Percentiles rank a stretch among this genome's conserved stretches.
phyloP scores from a whole-genome alignment of 2,329 filamentous ascomycete genomes.

The Ophiostoma ulmi region DNA sequence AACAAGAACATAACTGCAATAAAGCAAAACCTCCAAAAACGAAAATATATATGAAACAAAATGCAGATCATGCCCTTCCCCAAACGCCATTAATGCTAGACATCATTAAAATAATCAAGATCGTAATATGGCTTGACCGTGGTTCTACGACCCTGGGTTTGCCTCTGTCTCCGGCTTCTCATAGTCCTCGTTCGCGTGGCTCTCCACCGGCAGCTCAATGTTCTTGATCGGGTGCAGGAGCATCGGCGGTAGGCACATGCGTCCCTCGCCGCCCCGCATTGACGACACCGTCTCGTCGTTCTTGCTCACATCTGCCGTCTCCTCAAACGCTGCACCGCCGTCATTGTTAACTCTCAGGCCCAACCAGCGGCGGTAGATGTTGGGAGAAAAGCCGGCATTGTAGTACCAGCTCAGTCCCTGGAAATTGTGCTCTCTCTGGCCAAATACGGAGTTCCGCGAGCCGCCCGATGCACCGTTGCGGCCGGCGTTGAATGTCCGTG shows the following conservation, averaged over 20 bases:
- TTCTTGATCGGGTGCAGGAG: conserved; percentile 83
- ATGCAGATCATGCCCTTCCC: conserved; percentile 1
- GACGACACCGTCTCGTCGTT: conserved; percentile 44
- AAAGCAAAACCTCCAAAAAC: background rate
- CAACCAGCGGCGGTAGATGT: conserved; percentile 80
- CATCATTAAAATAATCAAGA: conserved; percentile 4
- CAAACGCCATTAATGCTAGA: conserved; percentile 14
- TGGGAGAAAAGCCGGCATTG: conserved; percentile 73
- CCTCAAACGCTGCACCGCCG: conserved; percentile 71
- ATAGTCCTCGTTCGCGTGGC: conserved; percentile 45
- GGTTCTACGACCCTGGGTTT: conserved; percentile 42
- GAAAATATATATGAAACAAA: background rate
- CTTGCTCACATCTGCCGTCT: conserved; percentile 49
- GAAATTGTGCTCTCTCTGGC: conserved; percentile 85
- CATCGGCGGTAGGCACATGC: conserved; percentile 90
- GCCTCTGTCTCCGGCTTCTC: conserved; percentile 46
- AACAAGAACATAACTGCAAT: conserved; percentile 4
- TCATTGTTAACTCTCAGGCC: conserved; percentile 75
- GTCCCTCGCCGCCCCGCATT: conserved; percentile 66
- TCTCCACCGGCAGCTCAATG: conserved; percentile 60
- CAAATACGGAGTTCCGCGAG: conserved; percentile 66
- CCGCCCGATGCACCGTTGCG: conserved; percentile 71
- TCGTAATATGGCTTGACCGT: background rate
- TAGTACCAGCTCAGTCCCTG: conserved; percentile 88
- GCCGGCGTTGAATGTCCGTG: conserved; percentile 74